These are phyloP conservation scores for Apiotrichum mycotoxinovorans DNA, from an alignment of 1,284 basidiomycete species.

Conservation along the genomic window DNA sequence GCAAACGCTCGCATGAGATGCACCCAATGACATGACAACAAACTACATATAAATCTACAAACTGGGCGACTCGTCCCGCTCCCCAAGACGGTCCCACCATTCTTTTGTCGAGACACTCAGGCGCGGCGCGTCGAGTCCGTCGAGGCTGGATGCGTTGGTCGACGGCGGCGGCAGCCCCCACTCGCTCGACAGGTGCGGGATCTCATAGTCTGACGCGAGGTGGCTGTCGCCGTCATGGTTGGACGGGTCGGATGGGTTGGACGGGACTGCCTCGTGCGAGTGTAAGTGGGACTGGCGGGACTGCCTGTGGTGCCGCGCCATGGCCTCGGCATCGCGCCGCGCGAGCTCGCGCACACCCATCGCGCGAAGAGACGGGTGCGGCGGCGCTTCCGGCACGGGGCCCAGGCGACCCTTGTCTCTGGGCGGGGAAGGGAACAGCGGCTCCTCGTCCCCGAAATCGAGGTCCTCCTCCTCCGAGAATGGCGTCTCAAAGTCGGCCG, in stretches of 20 bases:
- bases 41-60: not conserved
- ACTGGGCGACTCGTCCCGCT: not conserved
- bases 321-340: constrained; percentile 17
- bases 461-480: constrained; percentile 40
- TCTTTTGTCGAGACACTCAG: not conserved
- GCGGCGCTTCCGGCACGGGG: constrained; percentile 34
- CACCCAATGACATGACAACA: not conserved
- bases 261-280: too few species aligned
- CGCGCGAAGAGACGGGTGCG: constrained; percentile 34
- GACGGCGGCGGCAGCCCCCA: not conserved
- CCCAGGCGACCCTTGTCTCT: not conserved
- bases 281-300: too few species aligned
- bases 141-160: not conserved
- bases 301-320: constrained; percentile 13
- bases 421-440: not conserved
- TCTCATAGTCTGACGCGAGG: not conserved
- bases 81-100: constrained; percentile 4
- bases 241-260: not conserved
- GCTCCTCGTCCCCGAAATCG: constrained; percentile 21
- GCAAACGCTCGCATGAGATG: too few species aligned
- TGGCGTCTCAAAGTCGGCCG: constrained; percentile 21
- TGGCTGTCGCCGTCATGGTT: not conserved
- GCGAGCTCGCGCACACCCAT: constrained; percentile 33
- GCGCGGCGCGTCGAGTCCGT: not conserved
- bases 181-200: not conserved